Percentiles rank a stretch among this genome's conserved stretches.
These are phyloP conservation scores for Puccinellia tenuiflora DNA, from an alignment of 176 grass and related monocot genomes.

Conservation along the genomic window DNA sequence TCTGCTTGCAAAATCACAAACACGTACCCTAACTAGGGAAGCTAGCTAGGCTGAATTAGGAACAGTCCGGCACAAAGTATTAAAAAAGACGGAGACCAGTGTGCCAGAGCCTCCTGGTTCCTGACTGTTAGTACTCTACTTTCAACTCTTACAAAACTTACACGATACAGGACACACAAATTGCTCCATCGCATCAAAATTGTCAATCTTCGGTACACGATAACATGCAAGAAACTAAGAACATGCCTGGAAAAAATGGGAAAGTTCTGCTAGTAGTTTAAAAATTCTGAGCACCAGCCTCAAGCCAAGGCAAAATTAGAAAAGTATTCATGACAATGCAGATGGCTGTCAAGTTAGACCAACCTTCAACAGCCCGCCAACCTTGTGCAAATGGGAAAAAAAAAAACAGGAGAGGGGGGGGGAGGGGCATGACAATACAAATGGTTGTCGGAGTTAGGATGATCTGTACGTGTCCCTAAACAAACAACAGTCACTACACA, in stretches of 20 bases:
- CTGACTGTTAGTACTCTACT: no score
- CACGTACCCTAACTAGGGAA: no score
- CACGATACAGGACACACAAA: no score
- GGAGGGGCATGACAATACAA: no score
- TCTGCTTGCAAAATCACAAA: neutral
- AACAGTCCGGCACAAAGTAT: no score
- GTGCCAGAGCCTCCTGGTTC: no score
- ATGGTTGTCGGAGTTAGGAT: no score
- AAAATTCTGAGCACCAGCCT: neutral
- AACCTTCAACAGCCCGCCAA: neutral
- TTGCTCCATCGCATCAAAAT: neutral
- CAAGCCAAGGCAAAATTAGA: neutral
- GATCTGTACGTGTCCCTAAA: neutral
- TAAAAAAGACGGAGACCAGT: no score
- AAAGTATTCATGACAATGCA: neutral
- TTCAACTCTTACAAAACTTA: no score
- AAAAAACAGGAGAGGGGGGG: neutral
- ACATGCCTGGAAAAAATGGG: neutral
- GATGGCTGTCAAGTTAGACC: neutral
- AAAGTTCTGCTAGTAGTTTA: neutral
- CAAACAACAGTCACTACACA: neutral
- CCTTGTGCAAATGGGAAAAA: neutral
- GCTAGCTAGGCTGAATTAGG: no score
- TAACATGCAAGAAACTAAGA: neutral
- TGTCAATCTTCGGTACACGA: neutral